A percentile compares a stretch with the other conserved stretches of the same genome.
Evolutionary conservation across 2,329 filamentous ascomycete genomes (phyloP).

Genomic region (Fusarium caatingaense): DNA sequence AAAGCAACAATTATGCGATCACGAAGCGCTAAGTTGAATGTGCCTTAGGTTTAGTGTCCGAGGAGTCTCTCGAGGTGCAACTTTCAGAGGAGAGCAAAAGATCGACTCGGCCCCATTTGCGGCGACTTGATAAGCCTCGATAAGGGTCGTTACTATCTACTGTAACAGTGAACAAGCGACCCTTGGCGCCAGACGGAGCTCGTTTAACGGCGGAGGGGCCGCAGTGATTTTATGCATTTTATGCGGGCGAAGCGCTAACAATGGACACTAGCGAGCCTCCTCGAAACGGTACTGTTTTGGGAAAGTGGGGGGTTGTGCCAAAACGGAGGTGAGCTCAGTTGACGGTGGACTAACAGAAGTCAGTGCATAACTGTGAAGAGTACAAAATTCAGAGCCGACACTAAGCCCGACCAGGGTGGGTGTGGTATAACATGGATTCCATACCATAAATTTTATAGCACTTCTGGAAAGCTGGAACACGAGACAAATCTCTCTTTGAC

Average conservation of each 20-base stretch:
- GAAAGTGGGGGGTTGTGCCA: constrained; percentile 17
- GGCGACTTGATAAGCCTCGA: constrained; percentile 31
- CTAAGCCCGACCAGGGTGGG: neutral
- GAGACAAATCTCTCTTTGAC: neutral
- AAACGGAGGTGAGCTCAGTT: constrained; percentile 10
- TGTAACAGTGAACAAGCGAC: constrained; percentile 16
- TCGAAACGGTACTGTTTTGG: constrained; percentile 17
- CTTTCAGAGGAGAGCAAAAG: constrained; percentile 41
- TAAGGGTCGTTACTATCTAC: constrained; percentile 24
- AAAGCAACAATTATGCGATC: constrained; percentile 7
- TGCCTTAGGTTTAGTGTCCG: constrained; percentile 1
- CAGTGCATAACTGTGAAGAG: neutral
- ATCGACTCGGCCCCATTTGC: constrained; percentile 29
- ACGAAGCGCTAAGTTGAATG: constrained; percentile 1
- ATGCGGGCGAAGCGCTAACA: constrained; percentile 4
- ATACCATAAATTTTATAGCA: neutral
- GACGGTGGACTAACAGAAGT: neutral
- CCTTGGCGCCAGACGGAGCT: neutral
- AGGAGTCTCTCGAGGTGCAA: constrained; percentile 34
- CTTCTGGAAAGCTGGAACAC: neutral
- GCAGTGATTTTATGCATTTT: constrained; percentile 18
- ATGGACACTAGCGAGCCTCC: neutral
- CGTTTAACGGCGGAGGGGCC: constrained; percentile 5
- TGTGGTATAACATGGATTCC: neutral
- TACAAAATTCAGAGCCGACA: neutral